Evolutionary conservation across 805 yeast genomes (phyloP), one percentile per base, ranked within the genome.

Genomic region (Teunomyces pallodes): DNA sequence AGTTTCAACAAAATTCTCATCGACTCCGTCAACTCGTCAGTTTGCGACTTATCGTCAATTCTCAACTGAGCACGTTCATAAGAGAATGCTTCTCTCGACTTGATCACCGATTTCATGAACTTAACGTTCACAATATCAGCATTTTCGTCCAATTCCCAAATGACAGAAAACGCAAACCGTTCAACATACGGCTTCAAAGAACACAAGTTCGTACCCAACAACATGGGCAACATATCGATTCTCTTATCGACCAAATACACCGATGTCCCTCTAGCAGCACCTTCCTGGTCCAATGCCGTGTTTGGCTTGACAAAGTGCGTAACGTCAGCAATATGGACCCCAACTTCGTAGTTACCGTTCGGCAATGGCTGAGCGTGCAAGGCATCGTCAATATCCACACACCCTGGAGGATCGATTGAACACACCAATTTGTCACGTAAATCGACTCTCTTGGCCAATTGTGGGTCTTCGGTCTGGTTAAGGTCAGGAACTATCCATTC

Each of bases 301-400:
- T 84, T 86, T 0, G 99, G 86, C 67, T 90, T 90, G 41, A 94
- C 99, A 62, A 94, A 94, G 70, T 94, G 96, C 1, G 98, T 89
- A 28, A 94, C 99, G 70, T 94, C 99, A 8, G 99, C 99, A 72
- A 94, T 94, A 63, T 94, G 99, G 28, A 94, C 99, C 61, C 99
- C 99, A 48, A 94, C 96, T 65, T 94, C 96, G 74, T 81, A 90
- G 64, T 92, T 89, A 0, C 99, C 99, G 65, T 94, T 94, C 1
- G 96, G 90, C 43, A 94, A 76, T 46, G 65, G 64, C 53, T 79
- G 73, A 0, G 98, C 98, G 63, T 94, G 99, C 43, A 94, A 74
- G 1, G 99, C 99, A 73, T 94, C 97, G 73, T 94, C 99, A 60
- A 94, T 94, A 81, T 94, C 99, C 55, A 91, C 97, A 82, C 98